Evolutionary conservation across 164 flowering plant species (phyloP), one percentile per base, ranked within the genome.

Genomic region (Magnolia changhungtana): DNA sequence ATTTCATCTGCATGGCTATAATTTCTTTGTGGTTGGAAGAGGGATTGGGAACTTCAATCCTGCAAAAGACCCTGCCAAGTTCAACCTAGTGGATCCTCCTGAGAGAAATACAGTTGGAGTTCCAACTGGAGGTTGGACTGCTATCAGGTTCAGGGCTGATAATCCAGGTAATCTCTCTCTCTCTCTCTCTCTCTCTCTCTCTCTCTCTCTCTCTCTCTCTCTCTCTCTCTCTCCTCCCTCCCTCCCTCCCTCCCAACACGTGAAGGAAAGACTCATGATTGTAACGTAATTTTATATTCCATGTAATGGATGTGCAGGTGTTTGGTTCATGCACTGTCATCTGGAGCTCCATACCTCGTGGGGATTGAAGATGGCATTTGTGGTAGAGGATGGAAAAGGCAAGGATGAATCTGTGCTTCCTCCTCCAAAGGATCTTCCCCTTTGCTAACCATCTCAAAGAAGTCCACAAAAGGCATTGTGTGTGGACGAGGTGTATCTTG

Each of bases 281-380:
- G 45, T 37, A 37, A 37, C 45, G 45, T 37, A 37, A 37, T 37
- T 37, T 37, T 37, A 3, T 3, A 37, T 5, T 55, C 61, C 61
- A 55, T 37, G 61, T 3, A 11, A 16, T 55, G 61, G 61, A 11
- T 55, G 61, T 73, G 27, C 19, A 87, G 94, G 92, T 20, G 92
- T 90, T 1, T 90, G 94, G 94, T 89, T 90, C 80, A 82, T 90
- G 86, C 94, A 90, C 69, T 88, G 94, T 77, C 91, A 90, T 72
- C 76, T 90, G 83, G 94, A 90, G 82, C 84, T 90, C 0, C 94
- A 90, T 50, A 89, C 90, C 0, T 78, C 87, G 1, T 90, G 92
- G 94, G 94, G 92, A 7, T 72, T 89, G 85, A 86, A 87, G 74
- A 87, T 76, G 21, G 94, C 92, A 4, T 88, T 89, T 75, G 85